phyloP scores from a whole-genome alignment of 2,329 filamentous ascomycete genomes.

The Cercospora sesami region DNA sequence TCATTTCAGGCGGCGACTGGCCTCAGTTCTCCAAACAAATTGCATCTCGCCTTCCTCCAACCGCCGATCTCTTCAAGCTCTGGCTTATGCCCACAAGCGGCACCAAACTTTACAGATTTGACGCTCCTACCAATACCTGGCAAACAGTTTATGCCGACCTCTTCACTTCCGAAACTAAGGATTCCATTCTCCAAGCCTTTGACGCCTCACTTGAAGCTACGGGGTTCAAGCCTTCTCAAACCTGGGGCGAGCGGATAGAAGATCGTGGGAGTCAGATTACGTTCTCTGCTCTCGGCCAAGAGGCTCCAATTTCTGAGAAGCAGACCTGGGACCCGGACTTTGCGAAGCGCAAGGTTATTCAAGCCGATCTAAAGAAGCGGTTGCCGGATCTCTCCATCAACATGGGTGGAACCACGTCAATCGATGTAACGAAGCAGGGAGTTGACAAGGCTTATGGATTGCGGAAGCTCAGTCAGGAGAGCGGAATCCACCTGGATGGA shows the following conservation, averaged over 20 bases:
- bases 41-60: conserved; percentile 41
- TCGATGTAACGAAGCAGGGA: conserved; percentile 45
- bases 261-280: conserved; percentile 48
- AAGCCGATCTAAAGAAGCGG: conserved; percentile 40
- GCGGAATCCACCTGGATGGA: conserved; percentile 41
- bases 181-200: conserved; percentile 33
- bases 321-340: conserved; percentile 45
- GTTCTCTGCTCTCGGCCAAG: conserved; percentile 46
- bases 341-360: conserved; percentile 44
- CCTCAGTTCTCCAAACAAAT: conserved; percentile 47
- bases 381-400: conserved; percentile 45
- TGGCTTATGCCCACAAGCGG: conserved; percentile 49
- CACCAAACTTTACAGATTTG: conserved; percentile 44
- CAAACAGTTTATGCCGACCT: conserved; percentile 43
- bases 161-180: conserved; percentile 36
- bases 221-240: conserved; percentile 42
- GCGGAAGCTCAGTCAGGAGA: conserved; percentile 32
- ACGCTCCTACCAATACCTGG: conserved; percentile 12
- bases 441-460: conserved; percentile 42
- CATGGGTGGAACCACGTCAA: conserved; percentile 46
- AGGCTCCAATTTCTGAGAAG: conserved; percentile 43
- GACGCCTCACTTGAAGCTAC: conserved; percentile 40
- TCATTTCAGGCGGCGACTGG: conserved; percentile 48
- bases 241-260: conserved; percentile 45
- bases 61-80: conserved; percentile 42